Evolutionary conservation across 176 grass and related monocot genomes (phyloP), one percentile per base, ranked within the genome.

Genomic region (Avena sativa): DNA sequence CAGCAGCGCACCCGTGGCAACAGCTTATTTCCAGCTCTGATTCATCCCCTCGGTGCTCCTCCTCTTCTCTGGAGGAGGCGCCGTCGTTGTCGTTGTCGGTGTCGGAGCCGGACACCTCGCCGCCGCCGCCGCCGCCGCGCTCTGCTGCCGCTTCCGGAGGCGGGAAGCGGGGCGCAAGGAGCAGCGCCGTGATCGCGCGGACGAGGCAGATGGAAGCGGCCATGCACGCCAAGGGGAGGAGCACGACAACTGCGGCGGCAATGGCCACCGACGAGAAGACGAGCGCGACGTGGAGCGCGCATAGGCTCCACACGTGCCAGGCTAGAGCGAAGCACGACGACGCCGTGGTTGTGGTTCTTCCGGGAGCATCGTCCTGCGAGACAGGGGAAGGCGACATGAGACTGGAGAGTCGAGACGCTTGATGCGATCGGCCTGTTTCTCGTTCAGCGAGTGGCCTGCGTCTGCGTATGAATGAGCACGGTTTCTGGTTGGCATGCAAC

Each of bases 181-280:
- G 43, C 40, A 26, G 63, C 2, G 62, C 73, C 4, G 63, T 4
- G 51, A 59, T 83, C 19, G 73, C 81, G 74, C 62, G 71, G 63
- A 79, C 8, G 74, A 79, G 81, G 74, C 19, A 71, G 17, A 70
- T 0, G 0, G 73, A 84, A 9, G 13, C 61, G 0, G 17, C 50
- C 12, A 77, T 59, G 80, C 86, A 88, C 49, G 71, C 79, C 17
- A 83, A 40, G 1, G 78, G 86, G 55, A 87, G 50, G 8, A 66
- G 49, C 25, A 81, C 0, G 0, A 50, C 11, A 2, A 72, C 0
- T 25, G 12, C 16, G 16, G 65, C 77, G 38, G 77, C 53, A 17
- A 19, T 12, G 51, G 70, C 23, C 52, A 80, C 17, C 65, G 79
- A 32, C 16, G 75, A 53, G 32, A 74, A 36, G 11, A 3, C 16